These are phyloP conservation scores for Fusarium foetens DNA, from an alignment of 2,329 filamentous ascomycete genomes.

Conservation along the genomic window DNA sequence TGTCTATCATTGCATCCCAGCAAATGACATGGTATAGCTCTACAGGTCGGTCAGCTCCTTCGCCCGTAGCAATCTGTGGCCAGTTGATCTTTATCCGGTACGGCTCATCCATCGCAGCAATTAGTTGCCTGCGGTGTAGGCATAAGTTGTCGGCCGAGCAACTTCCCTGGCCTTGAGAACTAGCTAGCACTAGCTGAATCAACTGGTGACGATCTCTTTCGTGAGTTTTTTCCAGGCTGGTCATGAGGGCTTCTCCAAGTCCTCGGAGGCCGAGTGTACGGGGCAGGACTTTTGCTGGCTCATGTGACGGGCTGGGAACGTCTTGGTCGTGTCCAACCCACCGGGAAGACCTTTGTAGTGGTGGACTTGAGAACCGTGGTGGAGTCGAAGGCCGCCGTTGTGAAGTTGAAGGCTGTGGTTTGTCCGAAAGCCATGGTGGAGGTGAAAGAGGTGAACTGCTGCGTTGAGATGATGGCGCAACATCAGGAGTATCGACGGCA, in stretches of 20 bases:
- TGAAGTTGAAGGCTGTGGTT: no score
- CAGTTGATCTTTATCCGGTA: background rate
- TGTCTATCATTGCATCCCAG: background rate
- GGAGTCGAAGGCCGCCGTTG: no score
- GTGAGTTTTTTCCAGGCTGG: rapidly evolving
- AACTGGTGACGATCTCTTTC: background rate
- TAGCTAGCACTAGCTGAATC: background rate
- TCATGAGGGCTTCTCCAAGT: background rate
- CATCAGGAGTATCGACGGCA: no score
- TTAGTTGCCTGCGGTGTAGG: no score
- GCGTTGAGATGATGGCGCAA: no score
- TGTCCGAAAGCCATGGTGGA: no score
- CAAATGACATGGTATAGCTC: background rate
- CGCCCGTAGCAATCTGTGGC: background rate
- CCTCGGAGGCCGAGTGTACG: no score
- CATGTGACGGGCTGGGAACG: background rate
- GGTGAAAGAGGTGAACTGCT: no score
- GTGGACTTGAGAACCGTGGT: no score
- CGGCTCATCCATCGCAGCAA: background rate
- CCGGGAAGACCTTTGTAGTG: background rate
- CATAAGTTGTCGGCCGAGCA: background rate
- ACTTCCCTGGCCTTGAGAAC: background rate
- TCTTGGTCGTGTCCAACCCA: no score
- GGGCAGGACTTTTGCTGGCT: no score
- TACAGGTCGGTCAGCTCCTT: background rate